These are phyloP conservation scores for Fusarium lateritium DNA, from an alignment of 2,329 filamentous ascomycete genomes.

Conservation along the genomic window DNA sequence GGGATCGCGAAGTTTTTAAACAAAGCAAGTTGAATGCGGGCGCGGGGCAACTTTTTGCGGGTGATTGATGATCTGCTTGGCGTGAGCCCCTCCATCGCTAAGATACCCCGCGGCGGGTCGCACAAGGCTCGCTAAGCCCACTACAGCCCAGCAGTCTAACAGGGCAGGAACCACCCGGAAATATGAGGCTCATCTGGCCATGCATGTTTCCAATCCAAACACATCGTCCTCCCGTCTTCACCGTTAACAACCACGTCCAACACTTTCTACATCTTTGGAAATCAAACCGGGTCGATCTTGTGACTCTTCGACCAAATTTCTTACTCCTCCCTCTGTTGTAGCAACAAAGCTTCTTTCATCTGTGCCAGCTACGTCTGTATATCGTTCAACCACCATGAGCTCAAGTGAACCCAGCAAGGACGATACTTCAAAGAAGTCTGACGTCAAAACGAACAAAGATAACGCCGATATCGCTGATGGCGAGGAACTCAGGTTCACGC, in stretches of 20 bases:
- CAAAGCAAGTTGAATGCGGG: slow-evolving; percentile 8
- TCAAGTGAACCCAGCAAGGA: slow-evolving; percentile 11
- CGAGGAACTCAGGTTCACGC: slow-evolving; percentile 60
- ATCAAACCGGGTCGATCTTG: too few relatives aligned
- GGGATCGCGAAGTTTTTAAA: slow-evolving; percentile 33
- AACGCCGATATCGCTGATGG: slow-evolving; percentile 28
- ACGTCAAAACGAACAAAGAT: neutral
- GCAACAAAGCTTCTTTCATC: neutral
- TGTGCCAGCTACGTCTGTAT: neutral
- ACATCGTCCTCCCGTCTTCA: neutral
- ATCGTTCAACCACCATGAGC: slow-evolving; percentile 11
- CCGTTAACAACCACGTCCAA: neutral
- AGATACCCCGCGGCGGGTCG: slow-evolving; percentile 33
- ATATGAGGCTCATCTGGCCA: slow-evolving; percentile 16
- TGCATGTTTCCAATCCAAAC: slow-evolving; percentile 1
- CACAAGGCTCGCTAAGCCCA: neutral
- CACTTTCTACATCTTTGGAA: neutral
- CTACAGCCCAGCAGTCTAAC: slow-evolving; percentile 12
- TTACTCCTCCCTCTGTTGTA: neutral
- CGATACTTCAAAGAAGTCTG: neutral
- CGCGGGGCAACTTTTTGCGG: slow-evolving; percentile 19
- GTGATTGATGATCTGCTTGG: slow-evolving; percentile 1
- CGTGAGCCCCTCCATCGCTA: slow-evolving; percentile 23
- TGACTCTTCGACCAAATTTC: too few relatives aligned
- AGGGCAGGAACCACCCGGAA: slow-evolving; percentile 14